Evolutionary conservation across 441 rosid genomes (phyloP).

Genomic region (Adansonia rubrostipa): DNA sequence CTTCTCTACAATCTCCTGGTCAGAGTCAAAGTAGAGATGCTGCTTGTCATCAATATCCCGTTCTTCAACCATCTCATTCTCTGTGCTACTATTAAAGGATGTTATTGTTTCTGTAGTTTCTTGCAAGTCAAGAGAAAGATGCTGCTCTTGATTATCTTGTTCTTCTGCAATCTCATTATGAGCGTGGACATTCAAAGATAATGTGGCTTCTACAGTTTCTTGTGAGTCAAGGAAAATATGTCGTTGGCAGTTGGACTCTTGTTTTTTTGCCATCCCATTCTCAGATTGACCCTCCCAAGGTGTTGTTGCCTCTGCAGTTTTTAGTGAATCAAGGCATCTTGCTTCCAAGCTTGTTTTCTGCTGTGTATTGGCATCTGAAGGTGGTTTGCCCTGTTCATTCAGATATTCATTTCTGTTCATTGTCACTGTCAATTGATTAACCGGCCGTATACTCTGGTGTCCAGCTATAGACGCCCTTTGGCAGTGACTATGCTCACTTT

Average conservation of each 20-base stretch:
- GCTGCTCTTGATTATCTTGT: constrained; percentile 23
- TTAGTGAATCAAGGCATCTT: neutral
- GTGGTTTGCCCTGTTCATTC: constrained; percentile 26
- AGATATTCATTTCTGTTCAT: constrained; percentile 25
- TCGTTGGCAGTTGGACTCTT: constrained; percentile 19
- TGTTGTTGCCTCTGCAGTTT: neutral
- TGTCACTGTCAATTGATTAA: neutral
- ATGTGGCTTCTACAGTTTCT: constrained; percentile 32
- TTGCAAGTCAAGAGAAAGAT: constrained; percentile 18
- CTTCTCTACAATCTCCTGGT: constrained; percentile 31
- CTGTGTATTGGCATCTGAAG: constrained; percentile 25
- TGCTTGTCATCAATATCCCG: constrained; percentile 22
- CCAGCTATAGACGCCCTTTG: constrained; percentile 20
- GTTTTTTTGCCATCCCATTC: constrained; percentile 34
- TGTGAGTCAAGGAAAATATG: constrained; percentile 9
- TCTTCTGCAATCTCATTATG: constrained; percentile 39
- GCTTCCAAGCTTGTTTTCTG: constrained; percentile 22
- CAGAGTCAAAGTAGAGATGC: constrained; percentile 11
- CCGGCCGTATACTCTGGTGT: neutral
- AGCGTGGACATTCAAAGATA: constrained; percentile 36
- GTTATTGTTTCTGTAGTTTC: constrained; percentile 19
- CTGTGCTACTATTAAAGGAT: constrained; percentile 42
- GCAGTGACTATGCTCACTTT: constrained; percentile 25
- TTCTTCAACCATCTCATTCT: constrained; percentile 38
- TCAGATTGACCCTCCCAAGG: constrained; percentile 30